Conservation (phyloP, 139 green algal genomes). For the Micractinium sp. region DNA sequence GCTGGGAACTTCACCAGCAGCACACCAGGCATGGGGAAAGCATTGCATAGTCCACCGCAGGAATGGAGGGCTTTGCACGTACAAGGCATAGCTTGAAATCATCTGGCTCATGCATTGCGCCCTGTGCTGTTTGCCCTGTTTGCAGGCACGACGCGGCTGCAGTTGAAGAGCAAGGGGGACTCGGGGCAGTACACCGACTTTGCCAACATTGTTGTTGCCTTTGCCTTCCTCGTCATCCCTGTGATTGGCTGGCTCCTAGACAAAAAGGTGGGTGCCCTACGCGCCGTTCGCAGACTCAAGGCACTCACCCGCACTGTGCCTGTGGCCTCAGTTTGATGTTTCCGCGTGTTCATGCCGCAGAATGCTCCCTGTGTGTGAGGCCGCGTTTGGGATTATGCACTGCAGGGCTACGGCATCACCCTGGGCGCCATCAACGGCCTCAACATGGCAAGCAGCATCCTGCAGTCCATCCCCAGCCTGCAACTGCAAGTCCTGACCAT, state of each 20-base stretch:
- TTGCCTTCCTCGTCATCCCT: constrained; percentile 62
- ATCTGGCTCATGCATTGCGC: neutral
- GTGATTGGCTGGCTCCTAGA: constrained; percentile 68
- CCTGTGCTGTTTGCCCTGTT: neutral
- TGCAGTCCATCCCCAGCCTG: constrained; percentile 59
- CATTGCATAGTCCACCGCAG: neutral
- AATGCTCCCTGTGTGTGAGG: no score
- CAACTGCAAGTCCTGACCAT: constrained; percentile 60
- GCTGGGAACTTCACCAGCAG: neutral
- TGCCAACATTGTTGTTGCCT: constrained; percentile 66
- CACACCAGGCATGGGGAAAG: neutral
- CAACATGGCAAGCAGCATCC: constrained; percentile 44
- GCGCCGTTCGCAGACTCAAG: neutral
- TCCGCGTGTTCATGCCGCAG: no score
- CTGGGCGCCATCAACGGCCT: constrained; percentile 64
- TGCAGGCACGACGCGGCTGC: constrained; percentile 58
- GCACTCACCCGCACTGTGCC: neutral
- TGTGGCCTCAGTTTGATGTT: no score
- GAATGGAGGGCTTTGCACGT: neutral
- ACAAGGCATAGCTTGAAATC: no score
- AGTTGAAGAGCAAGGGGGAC: constrained; percentile 63
- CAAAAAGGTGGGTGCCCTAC: constrained; percentile 44
- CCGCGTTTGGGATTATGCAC: no score
- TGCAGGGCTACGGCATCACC: constrained; percentile 64
- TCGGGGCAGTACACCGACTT: constrained; percentile 52